Evolutionary conservation across 768 basidiomycete genomes (phyloP).

Genomic region (Amanita subjunquillea): DNA sequence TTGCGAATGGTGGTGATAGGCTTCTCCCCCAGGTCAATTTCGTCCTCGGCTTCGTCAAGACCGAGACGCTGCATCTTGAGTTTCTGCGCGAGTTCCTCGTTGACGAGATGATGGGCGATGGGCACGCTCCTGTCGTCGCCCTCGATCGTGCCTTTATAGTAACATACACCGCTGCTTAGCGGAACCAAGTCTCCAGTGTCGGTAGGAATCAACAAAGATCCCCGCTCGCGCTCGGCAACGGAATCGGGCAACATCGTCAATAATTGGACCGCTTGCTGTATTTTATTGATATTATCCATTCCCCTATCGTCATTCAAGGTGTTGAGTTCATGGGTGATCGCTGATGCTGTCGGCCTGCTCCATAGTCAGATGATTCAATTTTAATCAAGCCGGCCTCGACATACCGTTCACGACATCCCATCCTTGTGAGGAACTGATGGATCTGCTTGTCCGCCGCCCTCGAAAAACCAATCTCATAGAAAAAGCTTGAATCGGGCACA

Average conservation of each 20-base stretch:
- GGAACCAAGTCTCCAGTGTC: constrained; percentile 15
- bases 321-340: constrained; percentile 18
- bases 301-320: constrained; percentile 8
- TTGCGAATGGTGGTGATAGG: constrained; percentile 31
- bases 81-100: constrained; percentile 18
- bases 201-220: constrained; percentile 26
- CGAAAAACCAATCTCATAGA: constrained; percentile 15
- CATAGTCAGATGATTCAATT: background rate
- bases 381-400: background rate
- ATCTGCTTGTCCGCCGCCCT: constrained; percentile 10
- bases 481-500: constrained; percentile 10
- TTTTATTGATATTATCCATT: constrained; percentile 6
- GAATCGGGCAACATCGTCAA: constrained; percentile 18
- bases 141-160: constrained; percentile 27
- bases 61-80: constrained; percentile 25
- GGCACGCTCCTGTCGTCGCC: constrained; percentile 5
- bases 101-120: constrained; percentile 22
- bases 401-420: constrained; percentile 33
- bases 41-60: constrained; percentile 19
- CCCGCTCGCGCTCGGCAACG: constrained; percentile 14
- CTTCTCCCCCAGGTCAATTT: constrained; percentile 32
- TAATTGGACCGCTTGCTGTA: constrained; percentile 16
- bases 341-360: constrained; percentile 19
- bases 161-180: constrained; percentile 21
- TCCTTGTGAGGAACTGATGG: constrained; percentile 15